A percentile compares a stretch with the other conserved stretches of the same genome.
Evolutionary conservation across 768 basidiomycete genomes (phyloP).

Genomic region (Grammothele lineata): DNA sequence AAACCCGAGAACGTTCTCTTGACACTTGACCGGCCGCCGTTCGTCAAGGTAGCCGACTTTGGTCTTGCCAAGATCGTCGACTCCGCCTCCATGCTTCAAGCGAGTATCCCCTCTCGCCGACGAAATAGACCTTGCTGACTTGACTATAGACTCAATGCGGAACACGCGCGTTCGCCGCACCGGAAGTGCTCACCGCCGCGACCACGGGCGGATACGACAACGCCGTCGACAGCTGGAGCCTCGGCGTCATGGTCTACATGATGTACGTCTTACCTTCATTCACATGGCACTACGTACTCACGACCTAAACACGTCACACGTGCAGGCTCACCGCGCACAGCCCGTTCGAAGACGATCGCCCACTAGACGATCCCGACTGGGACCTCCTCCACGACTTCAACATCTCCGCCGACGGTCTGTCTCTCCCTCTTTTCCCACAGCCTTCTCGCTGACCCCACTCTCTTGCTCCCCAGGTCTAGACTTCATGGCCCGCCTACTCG

Average conservation of each 20-base stretch:
- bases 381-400: neutral
- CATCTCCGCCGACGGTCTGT: neutral
- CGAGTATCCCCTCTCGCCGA: conserved; percentile 28
- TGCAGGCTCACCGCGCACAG: neutral
- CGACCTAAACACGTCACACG: neutral
- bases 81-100: conserved; percentile 39
- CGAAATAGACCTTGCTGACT: neutral
- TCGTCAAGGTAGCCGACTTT: conserved; percentile 98
- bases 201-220: conserved; percentile 57
- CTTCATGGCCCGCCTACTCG: too few species aligned
- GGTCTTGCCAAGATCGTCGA: conserved; percentile 92
- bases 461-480: too few species aligned
- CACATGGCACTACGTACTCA: neutral
- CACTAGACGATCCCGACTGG: neutral
- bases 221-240: conserved; percentile 89
- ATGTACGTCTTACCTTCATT: conserved; percentile 45
- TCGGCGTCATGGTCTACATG: conserved; percentile 86
- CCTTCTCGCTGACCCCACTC: too few species aligned
- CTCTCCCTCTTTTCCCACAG: too few species aligned
- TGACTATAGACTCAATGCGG: conserved; percentile 85
- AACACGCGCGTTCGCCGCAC: conserved; percentile 86
- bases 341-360: neutral
- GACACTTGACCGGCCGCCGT: conserved; percentile 77
- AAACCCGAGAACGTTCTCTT: conserved; percentile 98
- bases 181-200: conserved; percentile 62